Conservation (phyloP, 768 basidiomycete genomes). For the Amanita fuliginea region DNA sequence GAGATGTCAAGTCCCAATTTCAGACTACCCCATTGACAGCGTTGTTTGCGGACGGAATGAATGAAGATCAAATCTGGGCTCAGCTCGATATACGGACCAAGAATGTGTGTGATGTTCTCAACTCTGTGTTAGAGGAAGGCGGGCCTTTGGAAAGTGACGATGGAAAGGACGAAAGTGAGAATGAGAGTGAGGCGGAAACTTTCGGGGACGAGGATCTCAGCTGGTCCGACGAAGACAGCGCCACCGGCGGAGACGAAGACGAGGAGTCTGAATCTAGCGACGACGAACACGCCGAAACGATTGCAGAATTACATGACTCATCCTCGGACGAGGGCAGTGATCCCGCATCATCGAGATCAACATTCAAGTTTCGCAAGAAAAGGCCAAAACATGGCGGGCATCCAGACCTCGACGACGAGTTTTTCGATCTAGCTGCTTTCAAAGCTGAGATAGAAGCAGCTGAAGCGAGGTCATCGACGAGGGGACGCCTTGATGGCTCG, state of each 20-base stretch:
- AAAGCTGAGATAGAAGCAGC: conserved; percentile 76
- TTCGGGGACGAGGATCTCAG: neutral
- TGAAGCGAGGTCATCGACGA: conserved; percentile 52
- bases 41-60: conserved; percentile 71
- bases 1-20: conserved; percentile 21
- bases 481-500: conserved; percentile 41
- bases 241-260: conserved; percentile 12
- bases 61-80: conserved; percentile 84
- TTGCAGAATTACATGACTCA: conserved; percentile 23
- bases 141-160: conserved; percentile 12
- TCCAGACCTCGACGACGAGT: conserved; percentile 69
- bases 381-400: conserved; percentile 6
- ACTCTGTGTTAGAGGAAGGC: conserved; percentile 41
- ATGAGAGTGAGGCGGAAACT: conserved; percentile 12
- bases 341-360: conserved; percentile 14
- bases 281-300: conserved; percentile 13
- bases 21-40: conserved; percentile 62
- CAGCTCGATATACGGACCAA: conserved; percentile 80
- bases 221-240: conserved; percentile 7
- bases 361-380: conserved; percentile 17
- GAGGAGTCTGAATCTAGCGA: conserved; percentile 13
- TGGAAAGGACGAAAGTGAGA: conserved; percentile 12
- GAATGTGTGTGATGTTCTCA: conserved; percentile 58
- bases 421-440: conserved; percentile 83
- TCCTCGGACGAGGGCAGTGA: conserved; percentile 25